phyloP scores from a whole-genome alignment of 2,329 filamentous ascomycete species.

The Colletotrichum liaoningense region DNA sequence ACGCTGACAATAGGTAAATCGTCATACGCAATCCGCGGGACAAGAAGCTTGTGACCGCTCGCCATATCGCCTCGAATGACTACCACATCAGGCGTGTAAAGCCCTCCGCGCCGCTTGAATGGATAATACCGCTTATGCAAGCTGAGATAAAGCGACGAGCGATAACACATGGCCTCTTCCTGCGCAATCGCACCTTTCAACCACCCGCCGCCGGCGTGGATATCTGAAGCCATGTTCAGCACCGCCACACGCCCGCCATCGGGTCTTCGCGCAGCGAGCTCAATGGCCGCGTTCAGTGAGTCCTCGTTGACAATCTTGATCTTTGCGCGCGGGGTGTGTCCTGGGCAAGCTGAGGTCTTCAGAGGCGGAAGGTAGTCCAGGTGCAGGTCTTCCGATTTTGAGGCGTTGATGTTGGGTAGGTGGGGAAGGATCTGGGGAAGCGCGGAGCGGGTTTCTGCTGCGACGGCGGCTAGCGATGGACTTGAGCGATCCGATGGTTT shows the following conservation, averaged over 20 bases:
- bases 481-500: constrained; percentile 6
- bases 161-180: constrained; percentile 77
- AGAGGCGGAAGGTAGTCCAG: constrained; percentile 53
- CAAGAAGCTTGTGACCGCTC: constrained; percentile 58
- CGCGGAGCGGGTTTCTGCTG: constrained; percentile 58
- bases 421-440: constrained; percentile 59
- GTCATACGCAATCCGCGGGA: constrained; percentile 43
- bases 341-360: constrained; percentile 54
- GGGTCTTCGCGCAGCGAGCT: constrained; percentile 43
- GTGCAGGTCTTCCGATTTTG: constrained; percentile 51
- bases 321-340: constrained; percentile 43
- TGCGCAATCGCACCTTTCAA: constrained; percentile 71
- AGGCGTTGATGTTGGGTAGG: constrained; percentile 52
- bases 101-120: constrained; percentile 55
- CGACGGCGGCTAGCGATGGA: constrained; percentile 40
- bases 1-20: constrained; percentile 66
- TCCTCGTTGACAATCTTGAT: constrained; percentile 68
- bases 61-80: constrained; percentile 65
- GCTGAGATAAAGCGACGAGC: constrained; percentile 64
- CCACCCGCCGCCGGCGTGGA: constrained; percentile 72
- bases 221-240: constrained; percentile 74
- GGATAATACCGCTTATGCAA: constrained; percentile 65
- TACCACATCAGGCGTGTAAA: constrained; percentile 72
- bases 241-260: constrained; percentile 60
- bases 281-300: constrained; percentile 66